Conservation (phyloP, 768 basidiomycete genomes). For the Lentinus brumalis region DNA sequence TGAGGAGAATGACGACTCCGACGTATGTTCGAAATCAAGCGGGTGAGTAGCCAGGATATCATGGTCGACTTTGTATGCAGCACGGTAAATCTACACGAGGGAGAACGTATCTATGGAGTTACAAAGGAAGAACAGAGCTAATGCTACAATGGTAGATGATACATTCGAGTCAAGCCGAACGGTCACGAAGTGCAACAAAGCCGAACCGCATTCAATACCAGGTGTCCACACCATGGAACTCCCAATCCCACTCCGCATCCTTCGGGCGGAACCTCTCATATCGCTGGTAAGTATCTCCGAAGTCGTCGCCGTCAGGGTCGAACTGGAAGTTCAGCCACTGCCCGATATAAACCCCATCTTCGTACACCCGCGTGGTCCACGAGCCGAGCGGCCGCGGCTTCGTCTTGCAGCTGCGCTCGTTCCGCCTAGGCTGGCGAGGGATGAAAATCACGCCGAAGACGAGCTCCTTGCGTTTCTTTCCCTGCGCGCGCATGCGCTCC, state of each 20-base stretch:
- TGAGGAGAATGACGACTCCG: too few relatives aligned
- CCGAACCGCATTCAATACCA: too few relatives aligned
- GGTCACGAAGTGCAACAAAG: too few relatives aligned
- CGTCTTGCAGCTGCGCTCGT: neutral
- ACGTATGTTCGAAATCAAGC: too few relatives aligned
- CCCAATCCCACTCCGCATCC: neutral
- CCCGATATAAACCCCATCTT: neutral
- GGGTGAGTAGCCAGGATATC: too few relatives aligned
- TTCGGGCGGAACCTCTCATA: neutral
- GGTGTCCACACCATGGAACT: neutral
- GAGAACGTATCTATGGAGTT: too few relatives aligned
- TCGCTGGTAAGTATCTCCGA: neutral
- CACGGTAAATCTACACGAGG: too few relatives aligned
- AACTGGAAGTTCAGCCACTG: conserved; percentile 4
- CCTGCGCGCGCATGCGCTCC: neutral
- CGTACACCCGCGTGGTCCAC: neutral
- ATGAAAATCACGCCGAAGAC: neutral
- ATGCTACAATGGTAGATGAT: too few relatives aligned
- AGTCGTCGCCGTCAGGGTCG: neutral
- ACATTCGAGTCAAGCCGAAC: too few relatives aligned
- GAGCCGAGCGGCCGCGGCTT: conserved; percentile 1
- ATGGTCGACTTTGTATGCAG: too few relatives aligned
- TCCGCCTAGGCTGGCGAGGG: neutral
- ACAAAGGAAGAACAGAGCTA: too few relatives aligned
- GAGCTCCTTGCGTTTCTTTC: neutral